Evolutionary conservation across 2,329 filamentous ascomycete genomes (phyloP).

Genomic region (Monosporascus sp.): DNA sequence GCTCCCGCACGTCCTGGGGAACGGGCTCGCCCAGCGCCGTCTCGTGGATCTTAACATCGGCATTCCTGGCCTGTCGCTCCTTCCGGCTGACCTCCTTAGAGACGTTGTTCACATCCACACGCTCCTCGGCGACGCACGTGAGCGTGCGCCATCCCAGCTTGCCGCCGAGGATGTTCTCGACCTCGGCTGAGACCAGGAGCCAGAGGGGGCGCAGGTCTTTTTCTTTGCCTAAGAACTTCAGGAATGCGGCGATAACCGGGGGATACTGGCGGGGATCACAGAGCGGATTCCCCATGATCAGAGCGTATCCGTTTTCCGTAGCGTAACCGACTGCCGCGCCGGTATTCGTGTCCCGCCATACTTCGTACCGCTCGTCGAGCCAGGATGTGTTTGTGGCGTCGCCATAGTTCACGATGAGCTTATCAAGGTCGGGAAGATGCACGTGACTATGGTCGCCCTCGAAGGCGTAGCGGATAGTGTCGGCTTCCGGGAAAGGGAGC

Average conservation of each 20-base stretch:
- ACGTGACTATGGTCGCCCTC: slow-evolving; percentile 39
- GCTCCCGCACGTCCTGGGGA: slow-evolving; percentile 60
- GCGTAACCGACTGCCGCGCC: slow-evolving; percentile 85
- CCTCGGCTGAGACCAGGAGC: slow-evolving; percentile 76
- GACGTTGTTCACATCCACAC: slow-evolving; percentile 70
- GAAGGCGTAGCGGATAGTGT: slow-evolving; percentile 63
- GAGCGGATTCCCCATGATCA: slow-evolving; percentile 82
- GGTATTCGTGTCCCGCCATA: slow-evolving; percentile 75
- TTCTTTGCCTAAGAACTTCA: slow-evolving; percentile 69
- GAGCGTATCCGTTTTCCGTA: slow-evolving; percentile 65
- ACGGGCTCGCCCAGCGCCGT: slow-evolving; percentile 60
- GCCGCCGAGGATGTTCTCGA: slow-evolving; percentile 74
- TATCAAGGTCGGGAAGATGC: slow-evolving; percentile 68
- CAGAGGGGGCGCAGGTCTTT: slow-evolving; percentile 72
- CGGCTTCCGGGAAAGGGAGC: slow-evolving; percentile 82
- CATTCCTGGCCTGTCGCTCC: slow-evolving; percentile 64
- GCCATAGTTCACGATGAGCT: slow-evolving; percentile 91
- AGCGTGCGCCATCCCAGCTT: slow-evolving; percentile 84
- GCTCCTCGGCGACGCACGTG: slow-evolving; percentile 84
- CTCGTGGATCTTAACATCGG: slow-evolving; percentile 66
- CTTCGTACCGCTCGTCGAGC: slow-evolving; percentile 81
- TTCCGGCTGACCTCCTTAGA: slow-evolving; percentile 60
- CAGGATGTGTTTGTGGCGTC: slow-evolving; percentile 92
- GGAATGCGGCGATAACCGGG: slow-evolving; percentile 67
- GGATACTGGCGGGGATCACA: slow-evolving; percentile 75